A percentile compares a stretch with the other conserved stretches of the same genome.
phyloP scores from a whole-genome alignment of 495 filamentous ascomycete species.

The Penicillium chermesinum region DNA sequence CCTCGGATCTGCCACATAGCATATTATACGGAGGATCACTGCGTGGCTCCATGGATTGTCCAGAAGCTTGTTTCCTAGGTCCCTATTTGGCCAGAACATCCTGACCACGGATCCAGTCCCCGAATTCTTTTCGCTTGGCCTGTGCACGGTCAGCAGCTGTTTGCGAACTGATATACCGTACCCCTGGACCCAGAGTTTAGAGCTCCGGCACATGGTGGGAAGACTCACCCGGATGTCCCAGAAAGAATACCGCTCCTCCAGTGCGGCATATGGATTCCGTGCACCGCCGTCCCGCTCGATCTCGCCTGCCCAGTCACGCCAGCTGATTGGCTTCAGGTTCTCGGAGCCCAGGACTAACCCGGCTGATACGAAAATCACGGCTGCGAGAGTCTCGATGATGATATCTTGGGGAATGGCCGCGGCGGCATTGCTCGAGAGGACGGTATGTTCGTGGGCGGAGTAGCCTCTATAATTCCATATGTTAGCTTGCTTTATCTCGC shows the following conservation, averaged over 20 bases:
- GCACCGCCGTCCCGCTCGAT: slow-evolving; percentile 63
- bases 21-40: background rate
- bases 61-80: background rate
- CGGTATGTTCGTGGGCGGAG: slow-evolving; percentile 78
- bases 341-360: slow-evolving; percentile 67
- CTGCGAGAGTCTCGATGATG: slow-evolving; percentile 57
- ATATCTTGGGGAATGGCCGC: slow-evolving; percentile 67
- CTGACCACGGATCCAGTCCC: slow-evolving; percentile 58
- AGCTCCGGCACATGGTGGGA: background rate
- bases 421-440: slow-evolving; percentile 55
- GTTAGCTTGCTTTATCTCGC: background rate
- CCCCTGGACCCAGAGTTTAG: too few species aligned
- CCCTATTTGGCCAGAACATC: slow-evolving; percentile 26
- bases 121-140: slow-evolving; percentile 72
- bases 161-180: background rate
- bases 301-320: slow-evolving; percentile 78
- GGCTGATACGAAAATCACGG: slow-evolving; percentile 59
- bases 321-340: slow-evolving; percentile 69
- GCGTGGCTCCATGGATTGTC: background rate
- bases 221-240: slow-evolving; percentile 60
- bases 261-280: slow-evolving; percentile 43
- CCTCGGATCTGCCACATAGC: background rate
- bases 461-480: slow-evolving; percentile 57
- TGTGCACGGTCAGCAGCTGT: slow-evolving; percentile 25
- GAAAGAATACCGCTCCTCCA: slow-evolving; percentile 63